These are phyloP conservation scores for Gigaspora rosea DNA, from an alignment of 192 early-diverging fungal genomes.

Conservation along the genomic window DNA sequence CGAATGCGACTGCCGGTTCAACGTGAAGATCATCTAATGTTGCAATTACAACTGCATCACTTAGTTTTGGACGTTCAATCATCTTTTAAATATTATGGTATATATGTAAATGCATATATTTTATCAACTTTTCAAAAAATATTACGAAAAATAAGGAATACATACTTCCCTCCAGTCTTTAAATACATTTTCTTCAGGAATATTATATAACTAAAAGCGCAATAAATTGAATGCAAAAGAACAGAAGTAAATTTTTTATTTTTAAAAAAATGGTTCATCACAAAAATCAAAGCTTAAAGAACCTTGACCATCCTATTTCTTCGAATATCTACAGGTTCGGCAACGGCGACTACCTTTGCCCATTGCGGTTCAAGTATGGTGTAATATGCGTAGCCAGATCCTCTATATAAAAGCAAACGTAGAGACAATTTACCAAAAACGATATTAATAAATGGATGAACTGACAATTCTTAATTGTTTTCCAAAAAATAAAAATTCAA, in stretches of 20 bases:
- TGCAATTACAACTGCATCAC: conserved; percentile 53
- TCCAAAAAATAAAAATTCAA: too few species aligned
- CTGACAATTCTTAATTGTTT: too few species aligned
- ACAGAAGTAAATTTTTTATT: too few species aligned
- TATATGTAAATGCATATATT: conserved; percentile 22
- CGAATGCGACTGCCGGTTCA: conserved; percentile 54
- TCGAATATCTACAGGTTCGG: conserved; percentile 47
- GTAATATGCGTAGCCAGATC: conserved; percentile 41
- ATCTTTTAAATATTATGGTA: conserved; percentile 29
- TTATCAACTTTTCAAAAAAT: neutral
- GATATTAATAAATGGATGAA: too few species aligned
- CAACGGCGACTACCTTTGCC: conserved; percentile 53
- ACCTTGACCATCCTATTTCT: conserved; percentile 30
- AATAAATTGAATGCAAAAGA: neutral
- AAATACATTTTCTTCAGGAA: conserved; percentile 41
- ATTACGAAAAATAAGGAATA: neutral
- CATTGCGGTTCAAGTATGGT: conserved; percentile 40
- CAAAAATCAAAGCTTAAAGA: neutral
- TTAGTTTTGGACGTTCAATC: conserved; percentile 42
- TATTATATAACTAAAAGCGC: conserved; percentile 34
- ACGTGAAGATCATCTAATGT: conserved; percentile 53
- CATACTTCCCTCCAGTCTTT: conserved; percentile 41
- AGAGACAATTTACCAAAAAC: neutral
- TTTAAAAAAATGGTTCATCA: neutral
- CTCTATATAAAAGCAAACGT: conserved; percentile 6